These are phyloP conservation scores for Scleromitrula shiraiana DNA, from an alignment of 2,329 filamentous ascomycete species.

Conservation along the genomic window DNA sequence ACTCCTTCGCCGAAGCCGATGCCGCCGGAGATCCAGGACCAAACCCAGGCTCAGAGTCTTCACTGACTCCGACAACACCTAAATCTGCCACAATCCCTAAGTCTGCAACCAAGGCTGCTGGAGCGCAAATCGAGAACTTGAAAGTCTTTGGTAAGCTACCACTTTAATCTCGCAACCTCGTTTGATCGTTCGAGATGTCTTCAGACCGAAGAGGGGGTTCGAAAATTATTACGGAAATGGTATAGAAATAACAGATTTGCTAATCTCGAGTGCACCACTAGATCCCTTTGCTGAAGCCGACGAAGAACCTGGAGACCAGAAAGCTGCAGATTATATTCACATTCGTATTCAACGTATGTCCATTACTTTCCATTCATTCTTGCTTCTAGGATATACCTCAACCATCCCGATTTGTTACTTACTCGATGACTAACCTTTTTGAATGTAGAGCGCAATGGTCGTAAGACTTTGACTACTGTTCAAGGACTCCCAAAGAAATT, in stretches of 20 bases:
- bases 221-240: too few species aligned
- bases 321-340: constrained; percentile 96
- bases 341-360: constrained; percentile 97
- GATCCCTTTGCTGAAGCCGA: constrained; percentile 99
- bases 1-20: constrained; percentile 12
- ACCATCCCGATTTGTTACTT: too few species aligned
- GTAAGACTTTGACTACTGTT: constrained; percentile 99
- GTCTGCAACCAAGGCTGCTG: constrained; percentile 3
- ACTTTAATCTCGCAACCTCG: too few species aligned
- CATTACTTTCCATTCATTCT: not conserved
- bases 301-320: constrained; percentile 94
- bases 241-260: not conserved
- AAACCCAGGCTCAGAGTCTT: constrained; percentile 7
- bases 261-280: constrained; percentile 32
- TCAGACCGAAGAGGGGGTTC: too few species aligned
- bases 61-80: constrained; percentile 1
- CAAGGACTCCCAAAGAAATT: constrained; percentile 99
- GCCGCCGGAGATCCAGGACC: constrained; percentile 10
- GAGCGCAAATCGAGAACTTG: constrained; percentile 10
- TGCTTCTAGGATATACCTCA: too few species aligned
- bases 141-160: constrained; percentile 10
- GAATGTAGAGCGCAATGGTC: constrained; percentile 91
- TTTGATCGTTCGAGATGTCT: too few species aligned
- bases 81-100: not conserved
- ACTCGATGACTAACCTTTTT: constrained; percentile 34